Evolutionary conservation across 2,329 filamentous ascomycete genomes (phyloP).

Genomic region (Cordyceps cicadae): DNA sequence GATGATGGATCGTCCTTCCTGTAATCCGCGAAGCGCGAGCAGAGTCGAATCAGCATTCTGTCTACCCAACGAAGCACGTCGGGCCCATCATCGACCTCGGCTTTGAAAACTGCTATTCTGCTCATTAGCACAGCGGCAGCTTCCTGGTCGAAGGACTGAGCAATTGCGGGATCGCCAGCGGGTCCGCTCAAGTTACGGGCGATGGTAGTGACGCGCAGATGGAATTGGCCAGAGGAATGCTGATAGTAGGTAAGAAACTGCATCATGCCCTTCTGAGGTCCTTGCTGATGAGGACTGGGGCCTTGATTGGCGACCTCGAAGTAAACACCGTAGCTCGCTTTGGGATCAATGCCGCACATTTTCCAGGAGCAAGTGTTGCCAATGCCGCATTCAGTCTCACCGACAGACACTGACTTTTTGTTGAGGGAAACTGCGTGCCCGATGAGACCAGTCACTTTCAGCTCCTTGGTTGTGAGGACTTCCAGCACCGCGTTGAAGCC

Average conservation of each 20-base stretch:
- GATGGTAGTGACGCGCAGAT: constrained; percentile 90
- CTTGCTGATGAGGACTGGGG: constrained; percentile 75
- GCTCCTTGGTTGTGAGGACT: constrained; percentile 92
- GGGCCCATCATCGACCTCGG: constrained; percentile 96
- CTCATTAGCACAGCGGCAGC: constrained; percentile 97
- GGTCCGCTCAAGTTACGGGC: constrained; percentile 86
- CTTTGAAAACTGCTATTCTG: constrained; percentile 98
- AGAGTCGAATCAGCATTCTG: constrained; percentile 93
- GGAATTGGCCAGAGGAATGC: constrained; percentile 91
- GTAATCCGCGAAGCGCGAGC: constrained; percentile 95
- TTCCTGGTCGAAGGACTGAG: constrained; percentile 97
- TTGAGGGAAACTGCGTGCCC: constrained; percentile 94
- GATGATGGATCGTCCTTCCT: constrained; percentile 96
- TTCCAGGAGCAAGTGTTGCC: constrained; percentile 99
- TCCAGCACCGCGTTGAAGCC: constrained; percentile 96
- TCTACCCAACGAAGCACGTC: constrained; percentile 98
- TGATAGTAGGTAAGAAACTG: constrained; percentile 99
- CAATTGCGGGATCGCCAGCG: constrained; percentile 86
- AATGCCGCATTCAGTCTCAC: constrained; percentile 96
- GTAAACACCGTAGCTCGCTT: constrained; percentile 89
- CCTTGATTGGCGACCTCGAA: constrained; percentile 96
- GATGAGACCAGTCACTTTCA: constrained; percentile 96
- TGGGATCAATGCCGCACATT: constrained; percentile 96
- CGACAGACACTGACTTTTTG: constrained; percentile 95
- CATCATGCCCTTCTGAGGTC: constrained; percentile 87